Conservation (phyloP, 2,329 filamentous ascomycete species). For the Apiospora kogelbergensis region DNA sequence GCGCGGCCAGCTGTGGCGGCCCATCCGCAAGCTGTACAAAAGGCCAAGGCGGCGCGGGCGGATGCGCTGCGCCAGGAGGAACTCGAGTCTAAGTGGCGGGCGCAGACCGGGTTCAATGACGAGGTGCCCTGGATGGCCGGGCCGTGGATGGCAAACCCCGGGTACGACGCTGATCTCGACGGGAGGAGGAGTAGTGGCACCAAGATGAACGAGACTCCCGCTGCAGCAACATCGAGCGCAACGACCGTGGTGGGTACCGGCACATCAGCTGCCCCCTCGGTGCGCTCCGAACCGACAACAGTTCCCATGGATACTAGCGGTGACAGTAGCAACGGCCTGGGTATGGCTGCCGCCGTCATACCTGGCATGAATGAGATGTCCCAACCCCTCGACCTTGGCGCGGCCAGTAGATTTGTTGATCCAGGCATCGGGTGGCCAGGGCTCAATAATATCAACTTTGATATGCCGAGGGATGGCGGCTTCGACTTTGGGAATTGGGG, state of each 20-base stretch:
- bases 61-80: slow-evolving; percentile 24
- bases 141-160: slow-evolving; percentile 1
- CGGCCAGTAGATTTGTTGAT: background rate
- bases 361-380: background rate
- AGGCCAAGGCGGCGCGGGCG: slow-evolving; percentile 42
- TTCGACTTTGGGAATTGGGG: slow-evolving; percentile 29
- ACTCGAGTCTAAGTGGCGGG: background rate
- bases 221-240: background rate
- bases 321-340: background rate
- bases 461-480: background rate
- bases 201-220: background rate
- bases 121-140: slow-evolving; percentile 10
- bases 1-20: slow-evolving; percentile 52
- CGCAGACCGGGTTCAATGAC: slow-evolving; percentile 12
- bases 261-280: background rate
- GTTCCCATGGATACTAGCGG: background rate
- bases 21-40: slow-evolving; percentile 53
- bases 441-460: background rate
- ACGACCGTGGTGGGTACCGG: background rate
- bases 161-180: background rate
- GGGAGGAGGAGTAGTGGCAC: background rate
- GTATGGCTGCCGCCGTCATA: background rate
- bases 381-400: background rate
- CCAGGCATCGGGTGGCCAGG: background rate
- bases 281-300: background rate